Evolutionary conservation across 176 grass and related monocot species (phyloP).

Genomic region (Rhynchospora breviuscula): DNA sequence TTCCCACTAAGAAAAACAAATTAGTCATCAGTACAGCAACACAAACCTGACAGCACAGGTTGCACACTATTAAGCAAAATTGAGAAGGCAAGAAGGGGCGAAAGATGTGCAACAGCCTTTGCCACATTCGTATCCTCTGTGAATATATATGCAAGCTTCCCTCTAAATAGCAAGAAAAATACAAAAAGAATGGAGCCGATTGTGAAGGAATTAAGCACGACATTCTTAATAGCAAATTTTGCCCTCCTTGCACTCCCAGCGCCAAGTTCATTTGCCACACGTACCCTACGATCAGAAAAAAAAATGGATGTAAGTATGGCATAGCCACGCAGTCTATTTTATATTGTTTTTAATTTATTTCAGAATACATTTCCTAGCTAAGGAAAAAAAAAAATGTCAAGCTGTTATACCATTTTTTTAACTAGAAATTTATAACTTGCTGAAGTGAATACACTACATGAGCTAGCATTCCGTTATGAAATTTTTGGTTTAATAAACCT

Average conservation of each 20-base stretch:
- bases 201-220: slow-evolving; percentile 40
- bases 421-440: background rate
- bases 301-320: background rate
- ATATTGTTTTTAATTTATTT: background rate
- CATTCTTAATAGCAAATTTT: slow-evolving; percentile 50
- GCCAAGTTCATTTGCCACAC: slow-evolving; percentile 83
- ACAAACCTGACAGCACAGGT: slow-evolving; percentile 73
- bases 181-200: slow-evolving; percentile 52
- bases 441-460: background rate
- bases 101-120: slow-evolving; percentile 51
- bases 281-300: slow-evolving; percentile 39
- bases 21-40: background rate
- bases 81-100: slow-evolving; percentile 70
- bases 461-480: background rate
- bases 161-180: slow-evolving; percentile 51
- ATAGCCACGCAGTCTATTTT: background rate
- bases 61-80: slow-evolving; percentile 83
- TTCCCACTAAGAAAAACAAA: background rate
- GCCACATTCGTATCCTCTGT: slow-evolving; percentile 40
- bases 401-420: background rate
- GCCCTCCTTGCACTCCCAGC: slow-evolving; percentile 58
- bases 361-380: background rate
- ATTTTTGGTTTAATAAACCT: background rate
- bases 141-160: slow-evolving; percentile 68
- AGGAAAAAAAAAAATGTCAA: background rate